Conservation (phyloP, 345 rosid genomes). For the Gossypium stocksii region DNA sequence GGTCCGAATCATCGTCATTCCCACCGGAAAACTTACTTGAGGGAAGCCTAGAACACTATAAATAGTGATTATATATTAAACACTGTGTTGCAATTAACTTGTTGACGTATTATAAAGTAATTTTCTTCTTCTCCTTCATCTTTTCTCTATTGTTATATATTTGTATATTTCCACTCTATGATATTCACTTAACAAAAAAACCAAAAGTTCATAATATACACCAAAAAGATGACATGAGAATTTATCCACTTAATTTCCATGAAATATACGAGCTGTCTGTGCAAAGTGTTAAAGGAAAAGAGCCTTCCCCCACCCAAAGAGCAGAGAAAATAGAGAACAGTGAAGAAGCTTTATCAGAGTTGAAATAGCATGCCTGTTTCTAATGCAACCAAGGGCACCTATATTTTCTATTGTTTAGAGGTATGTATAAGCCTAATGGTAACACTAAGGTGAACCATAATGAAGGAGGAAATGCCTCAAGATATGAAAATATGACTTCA, state of each 20-base stretch:
- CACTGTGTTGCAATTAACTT: background rate
- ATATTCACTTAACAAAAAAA: background rate
- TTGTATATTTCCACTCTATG: too few relatives aligned
- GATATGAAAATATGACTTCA: too few relatives aligned
- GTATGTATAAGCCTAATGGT: too few relatives aligned
- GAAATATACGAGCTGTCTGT: background rate
- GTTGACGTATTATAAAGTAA: background rate
- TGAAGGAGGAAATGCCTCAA: too few relatives aligned
- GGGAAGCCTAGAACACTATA: conserved; percentile 13
- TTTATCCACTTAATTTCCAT: background rate
- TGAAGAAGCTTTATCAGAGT: too few relatives aligned
- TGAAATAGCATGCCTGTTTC: too few relatives aligned
- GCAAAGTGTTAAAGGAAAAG: too few relatives aligned
- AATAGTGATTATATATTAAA: background rate
- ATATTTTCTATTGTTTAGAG: too few relatives aligned
- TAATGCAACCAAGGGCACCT: too few relatives aligned
- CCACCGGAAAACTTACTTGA: conserved; percentile 13
- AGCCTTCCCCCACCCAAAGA: too few relatives aligned
- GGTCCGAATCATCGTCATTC: conserved; percentile 25
- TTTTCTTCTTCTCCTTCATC: background rate
- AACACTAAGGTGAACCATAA: too few relatives aligned
- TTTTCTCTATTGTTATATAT: background rate
- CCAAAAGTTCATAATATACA: background rate
- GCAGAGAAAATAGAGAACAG: too few relatives aligned
- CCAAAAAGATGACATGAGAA: background rate